A percentile compares a stretch with the other conserved stretches of the same genome.
Evolutionary conservation across 805 yeast genomes (phyloP).

Genomic region (Candida glaebosa): DNA sequence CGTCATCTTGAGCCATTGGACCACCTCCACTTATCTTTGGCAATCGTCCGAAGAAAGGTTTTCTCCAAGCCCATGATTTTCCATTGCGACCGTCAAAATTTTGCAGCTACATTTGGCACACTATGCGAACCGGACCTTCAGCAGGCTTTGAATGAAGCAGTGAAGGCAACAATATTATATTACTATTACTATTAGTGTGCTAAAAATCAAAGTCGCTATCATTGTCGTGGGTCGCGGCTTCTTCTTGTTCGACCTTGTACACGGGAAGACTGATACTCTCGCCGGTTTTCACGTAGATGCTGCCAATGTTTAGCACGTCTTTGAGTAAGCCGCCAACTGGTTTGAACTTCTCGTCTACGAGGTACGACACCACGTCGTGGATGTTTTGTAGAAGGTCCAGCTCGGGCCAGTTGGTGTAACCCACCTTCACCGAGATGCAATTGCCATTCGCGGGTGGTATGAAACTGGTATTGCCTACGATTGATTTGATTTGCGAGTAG

Average conservation of each 20-base stretch:
- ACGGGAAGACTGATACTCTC: slow-evolving; percentile 68
- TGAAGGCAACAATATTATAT: no score
- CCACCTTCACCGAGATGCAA: slow-evolving; percentile 58
- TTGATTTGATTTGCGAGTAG: slow-evolving; percentile 59
- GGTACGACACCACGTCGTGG: slow-evolving; percentile 46
- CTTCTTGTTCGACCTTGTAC: slow-evolving; percentile 4
- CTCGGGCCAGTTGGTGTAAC: slow-evolving; percentile 46
- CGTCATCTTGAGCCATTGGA: slow-evolving; percentile 1
- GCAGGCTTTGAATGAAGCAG: no score
- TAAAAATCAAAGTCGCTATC: slow-evolving; percentile 17
- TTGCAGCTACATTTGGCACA: no score
- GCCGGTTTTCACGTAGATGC: slow-evolving; percentile 59
- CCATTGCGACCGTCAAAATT: no score
- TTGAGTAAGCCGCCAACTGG: slow-evolving; percentile 61
- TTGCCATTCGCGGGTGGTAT: slow-evolving; percentile 59
- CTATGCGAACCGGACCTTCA: no score
- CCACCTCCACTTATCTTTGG: no score
- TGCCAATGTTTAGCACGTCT: slow-evolving; percentile 39
- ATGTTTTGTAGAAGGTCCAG: slow-evolving; percentile 49
- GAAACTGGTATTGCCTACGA: slow-evolving; percentile 59
- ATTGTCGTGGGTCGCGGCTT: slow-evolving; percentile 5
- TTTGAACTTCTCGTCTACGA: slow-evolving; percentile 40
- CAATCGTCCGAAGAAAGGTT: no score
- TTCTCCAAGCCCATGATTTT: no score
- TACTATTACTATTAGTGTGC: no score